Evolutionary conservation across 75 land plant genomes (phyloP), one percentile per base, ranked within the genome.

Genomic region (Cryptomeria japonica): DNA sequence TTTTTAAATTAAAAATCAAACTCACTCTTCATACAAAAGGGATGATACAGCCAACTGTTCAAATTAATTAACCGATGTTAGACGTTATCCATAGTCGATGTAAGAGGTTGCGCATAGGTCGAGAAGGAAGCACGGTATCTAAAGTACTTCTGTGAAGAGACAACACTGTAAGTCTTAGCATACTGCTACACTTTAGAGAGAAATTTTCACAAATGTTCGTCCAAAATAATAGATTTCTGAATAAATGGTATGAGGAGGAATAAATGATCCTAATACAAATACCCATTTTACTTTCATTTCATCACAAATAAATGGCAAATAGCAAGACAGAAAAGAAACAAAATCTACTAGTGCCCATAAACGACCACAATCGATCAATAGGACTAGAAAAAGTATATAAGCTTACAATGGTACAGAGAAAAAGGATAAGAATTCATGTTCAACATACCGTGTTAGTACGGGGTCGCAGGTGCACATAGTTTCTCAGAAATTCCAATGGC

Each of bases 371-470:
- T 58, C 64, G 6, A 58, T 58, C 8, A 28, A 25, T 25, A 64
- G 70, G 70, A 64, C 68, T 18, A 22, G 9, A 10, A 47, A 47
- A 47, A 47, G 51, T 47, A 11, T 47, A 47, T 7, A 7, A 64
- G 31, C 28, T 25, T 64, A 64, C 70, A 64, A 25, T 64, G 70
- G 70, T 64, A 64, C 70, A 64, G 28, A 28, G 9, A 64, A 64
- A 64, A 7, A 6, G 5, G 9, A 64, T 64, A 64, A 8, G 70
- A 28, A 25, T 25, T 64, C 2, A 64, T 64, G 70, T 64, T 25
- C 47, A 47, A 72, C 56, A 83, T 90, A 97, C 97, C 78, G 94
- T 94, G 49, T 93, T 96, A 85, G 98, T 95, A 0, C 99, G 92
- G 9, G 97, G 93, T 5, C 97, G 92, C 18, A 97, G 89, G 75